Evolutionary conservation across 2,329 filamentous ascomycete genomes (phyloP).

Genomic region (Helotiales sp.): DNA sequence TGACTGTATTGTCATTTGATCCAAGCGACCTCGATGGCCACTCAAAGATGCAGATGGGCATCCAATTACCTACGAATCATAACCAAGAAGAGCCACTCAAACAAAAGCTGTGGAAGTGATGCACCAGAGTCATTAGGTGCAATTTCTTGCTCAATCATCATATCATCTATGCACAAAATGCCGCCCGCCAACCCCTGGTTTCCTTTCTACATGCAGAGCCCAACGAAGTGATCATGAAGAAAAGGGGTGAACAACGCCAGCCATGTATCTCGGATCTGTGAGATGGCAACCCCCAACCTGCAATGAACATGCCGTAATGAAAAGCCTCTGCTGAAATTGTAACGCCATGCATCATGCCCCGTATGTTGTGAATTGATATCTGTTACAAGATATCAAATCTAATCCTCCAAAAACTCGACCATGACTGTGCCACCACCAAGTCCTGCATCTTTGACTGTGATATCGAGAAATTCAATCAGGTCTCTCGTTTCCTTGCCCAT

Average conservation of each 20-base stretch:
- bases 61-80: not conserved
- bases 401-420: slow-evolving; percentile 79
- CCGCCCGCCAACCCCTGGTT: not conserved
- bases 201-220: slow-evolving; percentile 13
- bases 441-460: slow-evolving; percentile 78
- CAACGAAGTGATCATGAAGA: slow-evolving; percentile 9
- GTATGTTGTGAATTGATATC: slow-evolving; percentile 5
- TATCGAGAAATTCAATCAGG: slow-evolving; percentile 74
- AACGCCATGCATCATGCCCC: slow-evolving; percentile 14
- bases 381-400: slow-evolving; percentile 12
- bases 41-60: not conserved
- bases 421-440: slow-evolving; percentile 94
- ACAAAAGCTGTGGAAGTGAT: not conserved
- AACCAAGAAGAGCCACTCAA: not conserved
- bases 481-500: slow-evolving; percentile 72
- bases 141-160: slow-evolving; percentile 7
- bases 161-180: slow-evolving; percentile 13
- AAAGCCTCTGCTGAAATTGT: slow-evolving; percentile 19
- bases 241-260: slow-evolving; percentile 12
- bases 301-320: slow-evolving; percentile 9
- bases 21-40: not conserved
- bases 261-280: slow-evolving; percentile 13
- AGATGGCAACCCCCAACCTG: not conserved
- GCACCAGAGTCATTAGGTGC: slow-evolving; percentile 4
- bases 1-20: no score